Percentiles rank a stretch among this genome's conserved stretches.
These are phyloP conservation scores for Coemansia sp. DNA, from an alignment of 192 early-diverging fungal genomes.

Conservation along the genomic window DNA sequence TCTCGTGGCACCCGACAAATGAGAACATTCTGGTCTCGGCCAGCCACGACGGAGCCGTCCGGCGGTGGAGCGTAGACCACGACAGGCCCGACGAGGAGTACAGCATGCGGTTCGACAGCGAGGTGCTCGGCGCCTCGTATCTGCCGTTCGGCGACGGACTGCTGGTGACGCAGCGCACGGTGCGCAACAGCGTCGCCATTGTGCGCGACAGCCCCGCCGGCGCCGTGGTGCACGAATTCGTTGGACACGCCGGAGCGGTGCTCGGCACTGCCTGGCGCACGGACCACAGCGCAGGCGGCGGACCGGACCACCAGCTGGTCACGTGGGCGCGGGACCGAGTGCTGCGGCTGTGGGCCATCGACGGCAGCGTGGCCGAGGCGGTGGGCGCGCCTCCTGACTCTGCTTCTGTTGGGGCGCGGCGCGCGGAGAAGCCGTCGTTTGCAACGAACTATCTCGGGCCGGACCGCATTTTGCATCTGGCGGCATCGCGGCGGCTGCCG, in stretches of 20 bases:
- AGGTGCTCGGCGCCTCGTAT: slow-evolving; percentile 35
- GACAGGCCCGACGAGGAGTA: slow-evolving; percentile 22
- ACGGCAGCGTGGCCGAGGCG: slow-evolving; percentile 13
- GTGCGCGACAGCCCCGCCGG: slow-evolving; percentile 23
- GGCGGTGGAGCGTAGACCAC: slow-evolving; percentile 28
- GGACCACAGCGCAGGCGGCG: background rate
- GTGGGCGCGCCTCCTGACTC: slow-evolving; percentile 9
- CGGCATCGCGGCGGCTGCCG: slow-evolving; percentile 19
- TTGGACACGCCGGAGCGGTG: slow-evolving; percentile 33
- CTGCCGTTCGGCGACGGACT: slow-evolving; percentile 43
- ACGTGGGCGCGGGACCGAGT: slow-evolving; percentile 52
- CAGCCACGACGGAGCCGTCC: slow-evolving; percentile 38
- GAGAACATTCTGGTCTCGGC: slow-evolving; percentile 30
- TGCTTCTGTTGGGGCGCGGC: background rate
- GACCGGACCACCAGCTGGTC: slow-evolving; percentile 38
- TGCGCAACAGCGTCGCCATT: slow-evolving; percentile 14
- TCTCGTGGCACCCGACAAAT: slow-evolving; percentile 39
- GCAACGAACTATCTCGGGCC: slow-evolving; percentile 43
- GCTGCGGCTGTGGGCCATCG: slow-evolving; percentile 43
- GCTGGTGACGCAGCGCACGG: slow-evolving; percentile 29
- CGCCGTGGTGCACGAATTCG: slow-evolving; percentile 29
- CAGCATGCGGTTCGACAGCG: slow-evolving; percentile 20
- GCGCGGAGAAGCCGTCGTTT: slow-evolving; percentile 27
- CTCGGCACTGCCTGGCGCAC: slow-evolving; percentile 41
- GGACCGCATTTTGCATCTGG: slow-evolving; percentile 42